Conservation (phyloP, 306 rosid genomes). For the Prunus fruticosa region DNA sequence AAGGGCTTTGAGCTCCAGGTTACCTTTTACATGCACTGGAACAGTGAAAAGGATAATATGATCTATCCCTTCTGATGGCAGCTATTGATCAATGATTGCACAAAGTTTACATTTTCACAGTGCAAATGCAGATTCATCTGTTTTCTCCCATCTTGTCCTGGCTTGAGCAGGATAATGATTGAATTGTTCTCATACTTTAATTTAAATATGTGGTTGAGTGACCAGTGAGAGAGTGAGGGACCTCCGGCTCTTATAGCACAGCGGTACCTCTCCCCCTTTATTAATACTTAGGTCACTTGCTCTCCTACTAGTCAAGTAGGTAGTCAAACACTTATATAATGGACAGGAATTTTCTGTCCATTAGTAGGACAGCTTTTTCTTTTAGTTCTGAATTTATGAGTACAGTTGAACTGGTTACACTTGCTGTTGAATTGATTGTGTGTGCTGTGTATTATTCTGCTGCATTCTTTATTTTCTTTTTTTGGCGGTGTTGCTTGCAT, state of each 20-base stretch:
- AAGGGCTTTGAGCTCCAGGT: conserved; percentile 53
- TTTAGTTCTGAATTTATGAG: background rate
- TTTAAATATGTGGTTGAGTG: background rate
- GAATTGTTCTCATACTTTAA: background rate
- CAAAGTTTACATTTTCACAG: background rate
- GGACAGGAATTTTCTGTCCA: too few relatives aligned
- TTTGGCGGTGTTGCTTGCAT: background rate
- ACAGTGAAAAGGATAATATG: conserved; percentile 33
- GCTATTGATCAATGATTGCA: background rate
- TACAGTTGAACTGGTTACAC: background rate
- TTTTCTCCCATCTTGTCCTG: background rate
- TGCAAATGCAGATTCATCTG: background rate
- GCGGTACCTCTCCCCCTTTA: background rate
- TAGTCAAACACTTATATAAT: too few relatives aligned
- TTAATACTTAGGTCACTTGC: background rate
- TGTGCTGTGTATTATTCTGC: background rate
- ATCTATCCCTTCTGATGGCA: conserved; percentile 57
- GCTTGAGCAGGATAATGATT: background rate
- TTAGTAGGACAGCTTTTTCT: background rate
- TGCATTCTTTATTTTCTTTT: background rate
- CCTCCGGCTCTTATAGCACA: background rate
- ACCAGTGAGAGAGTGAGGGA: background rate
- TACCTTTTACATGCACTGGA: conserved; percentile 23
- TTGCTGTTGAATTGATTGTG: background rate
- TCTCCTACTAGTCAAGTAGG: background rate